Percentiles rank a stretch among this genome's conserved stretches.
These are phyloP conservation scores for Gautieria morchelliformis DNA, from an alignment of 768 basidiomycete species.

Conservation along the genomic window DNA sequence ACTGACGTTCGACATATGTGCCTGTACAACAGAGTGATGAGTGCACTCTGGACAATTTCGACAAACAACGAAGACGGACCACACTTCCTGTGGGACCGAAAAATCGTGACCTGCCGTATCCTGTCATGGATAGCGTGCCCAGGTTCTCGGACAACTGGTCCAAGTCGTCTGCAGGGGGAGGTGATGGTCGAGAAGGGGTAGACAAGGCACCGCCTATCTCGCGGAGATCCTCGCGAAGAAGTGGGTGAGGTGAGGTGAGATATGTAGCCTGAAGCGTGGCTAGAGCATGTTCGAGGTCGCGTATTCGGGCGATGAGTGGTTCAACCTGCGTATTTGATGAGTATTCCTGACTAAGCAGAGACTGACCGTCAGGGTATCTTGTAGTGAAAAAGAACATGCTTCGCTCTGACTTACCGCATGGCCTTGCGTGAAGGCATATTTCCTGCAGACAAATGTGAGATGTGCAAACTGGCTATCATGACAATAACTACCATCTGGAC, in stretches of 20 bases:
- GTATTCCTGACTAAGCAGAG: background rate
- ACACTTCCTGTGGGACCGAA: conserved; percentile 1
- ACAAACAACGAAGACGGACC: background rate
- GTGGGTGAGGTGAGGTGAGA: background rate
- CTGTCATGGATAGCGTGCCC: conserved; percentile 7
- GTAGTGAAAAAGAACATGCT: background rate
- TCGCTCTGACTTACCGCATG: background rate
- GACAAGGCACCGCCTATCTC: background rate
- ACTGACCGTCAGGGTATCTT: background rate
- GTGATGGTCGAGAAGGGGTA: background rate
- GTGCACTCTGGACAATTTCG: background rate
- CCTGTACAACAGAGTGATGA: background rate
- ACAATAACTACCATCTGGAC: conserved; percentile 4
- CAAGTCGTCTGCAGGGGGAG: background rate
- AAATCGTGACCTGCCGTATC: conserved; percentile 7
- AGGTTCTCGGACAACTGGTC: conserved; percentile 4
- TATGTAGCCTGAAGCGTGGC: background rate
- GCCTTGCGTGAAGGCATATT: background rate
- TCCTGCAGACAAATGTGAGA: background rate
- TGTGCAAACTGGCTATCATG: background rate
- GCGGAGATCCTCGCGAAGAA: background rate
- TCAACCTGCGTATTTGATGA: background rate
- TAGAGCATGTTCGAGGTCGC: conserved; percentile 1
- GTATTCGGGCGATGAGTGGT: background rate
- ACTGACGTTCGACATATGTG: background rate